phyloP scores from a whole-genome alignment of 768 basidiomycete genomes.

The Daedaleopsis sinensis region DNA sequence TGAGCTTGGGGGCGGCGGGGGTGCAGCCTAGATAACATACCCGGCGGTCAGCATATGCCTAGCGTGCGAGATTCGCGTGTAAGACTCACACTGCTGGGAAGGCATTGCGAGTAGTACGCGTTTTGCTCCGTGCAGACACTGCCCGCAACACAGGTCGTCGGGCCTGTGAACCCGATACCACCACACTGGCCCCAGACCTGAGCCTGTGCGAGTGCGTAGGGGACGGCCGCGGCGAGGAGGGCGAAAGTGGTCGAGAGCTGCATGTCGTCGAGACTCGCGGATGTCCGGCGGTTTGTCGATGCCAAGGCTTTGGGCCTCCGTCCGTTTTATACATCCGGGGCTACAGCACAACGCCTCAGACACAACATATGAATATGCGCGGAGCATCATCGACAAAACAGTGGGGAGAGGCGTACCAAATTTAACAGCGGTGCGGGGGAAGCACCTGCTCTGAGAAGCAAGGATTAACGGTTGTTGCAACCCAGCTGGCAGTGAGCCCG shows the following conservation, averaged over 20 bases:
- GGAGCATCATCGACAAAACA: slow-evolving; percentile 19
- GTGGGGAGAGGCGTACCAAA: slow-evolving; percentile 2
- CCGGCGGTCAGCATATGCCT: too few species aligned
- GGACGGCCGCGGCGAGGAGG: slow-evolving; percentile 30
- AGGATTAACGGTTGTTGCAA: background rate
- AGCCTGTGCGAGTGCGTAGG: slow-evolving; percentile 29
- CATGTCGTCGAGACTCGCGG: slow-evolving; percentile 11
- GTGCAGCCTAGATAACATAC: background rate
- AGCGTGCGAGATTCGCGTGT: slow-evolving; percentile 7
- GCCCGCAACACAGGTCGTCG: slow-evolving; percentile 43
- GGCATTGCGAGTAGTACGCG: slow-evolving; percentile 48
- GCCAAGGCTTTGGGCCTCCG: slow-evolving; percentile 13
- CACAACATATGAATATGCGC: background rate
- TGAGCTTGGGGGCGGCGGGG: background rate
- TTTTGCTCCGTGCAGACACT: slow-evolving; percentile 42
- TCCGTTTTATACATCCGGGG: slow-evolving; percentile 12
- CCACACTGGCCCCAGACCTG: slow-evolving; percentile 36
- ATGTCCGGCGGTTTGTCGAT: slow-evolving; percentile 5
- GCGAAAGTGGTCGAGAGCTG: slow-evolving; percentile 31
- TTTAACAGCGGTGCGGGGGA: background rate
- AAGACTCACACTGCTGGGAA: slow-evolving; percentile 31
- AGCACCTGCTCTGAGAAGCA: background rate
- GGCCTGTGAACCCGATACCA: slow-evolving; percentile 41
- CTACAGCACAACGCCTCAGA: background rate
- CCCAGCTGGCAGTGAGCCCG: slow-evolving; percentile 1